Conservation (phyloP, 2,329 filamentous ascomycete genomes). For the Aspergillus fructus region DNA sequence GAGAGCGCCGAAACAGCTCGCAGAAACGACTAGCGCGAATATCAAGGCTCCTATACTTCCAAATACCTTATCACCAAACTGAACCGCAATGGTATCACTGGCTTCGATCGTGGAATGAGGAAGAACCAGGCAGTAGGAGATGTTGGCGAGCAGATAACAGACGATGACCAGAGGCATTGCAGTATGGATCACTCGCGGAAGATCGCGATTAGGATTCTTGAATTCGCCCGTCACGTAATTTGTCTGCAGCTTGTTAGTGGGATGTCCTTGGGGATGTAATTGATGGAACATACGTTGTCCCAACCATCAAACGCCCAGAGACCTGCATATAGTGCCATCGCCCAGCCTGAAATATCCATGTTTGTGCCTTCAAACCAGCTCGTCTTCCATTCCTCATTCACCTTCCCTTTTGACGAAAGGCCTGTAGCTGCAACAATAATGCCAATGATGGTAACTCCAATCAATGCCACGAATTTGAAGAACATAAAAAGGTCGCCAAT, state of each 20-base stretch:
- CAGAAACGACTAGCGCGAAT: constrained; percentile 83
- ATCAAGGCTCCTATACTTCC: constrained; percentile 78
- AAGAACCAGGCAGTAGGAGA: constrained; percentile 92
- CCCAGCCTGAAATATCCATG: constrained; percentile 79
- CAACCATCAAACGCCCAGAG: constrained; percentile 98
- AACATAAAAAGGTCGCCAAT: constrained; percentile 95
- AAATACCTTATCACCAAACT: constrained; percentile 88
- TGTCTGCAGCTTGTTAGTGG: constrained; percentile 56
- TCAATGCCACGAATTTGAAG: constrained; percentile 85
- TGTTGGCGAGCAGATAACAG: constrained; percentile 85
- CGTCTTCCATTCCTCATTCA: constrained; percentile 83
- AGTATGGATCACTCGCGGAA: constrained; percentile 93
- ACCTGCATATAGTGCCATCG: constrained; percentile 89
- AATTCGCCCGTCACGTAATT: constrained; percentile 99
- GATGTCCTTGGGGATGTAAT: no score
- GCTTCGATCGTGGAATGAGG: constrained; percentile 76
- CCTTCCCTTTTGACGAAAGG: constrained; percentile 70
- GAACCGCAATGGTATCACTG: constrained; percentile 92
- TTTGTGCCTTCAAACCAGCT: constrained; percentile 89
- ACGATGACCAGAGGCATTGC: constrained; percentile 93
- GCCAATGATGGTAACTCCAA: constrained; percentile 83
- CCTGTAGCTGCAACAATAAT: constrained; percentile 88
- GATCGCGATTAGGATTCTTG: constrained; percentile 82
- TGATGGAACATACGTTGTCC: constrained; percentile 71
- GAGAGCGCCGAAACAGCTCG: constrained; percentile 89